Percentiles rank a stretch among this genome's conserved stretches.
These are phyloP conservation scores for Daldinia sp. DNA, from an alignment of 2,329 filamentous ascomycete species.

Conservation along the genomic window DNA sequence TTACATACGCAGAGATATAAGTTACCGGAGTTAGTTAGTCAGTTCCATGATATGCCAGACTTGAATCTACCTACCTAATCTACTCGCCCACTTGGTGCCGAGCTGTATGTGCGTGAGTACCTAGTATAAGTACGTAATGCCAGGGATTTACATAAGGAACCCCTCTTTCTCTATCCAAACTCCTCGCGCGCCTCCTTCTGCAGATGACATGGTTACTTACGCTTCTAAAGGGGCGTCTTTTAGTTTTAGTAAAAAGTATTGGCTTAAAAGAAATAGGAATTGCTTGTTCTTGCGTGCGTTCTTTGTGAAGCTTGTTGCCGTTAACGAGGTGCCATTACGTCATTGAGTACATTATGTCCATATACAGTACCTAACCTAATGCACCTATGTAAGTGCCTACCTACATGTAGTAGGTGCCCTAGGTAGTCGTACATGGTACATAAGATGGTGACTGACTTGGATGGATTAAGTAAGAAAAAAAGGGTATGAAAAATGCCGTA, in stretches of 20 bases:
- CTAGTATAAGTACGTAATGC: constrained; percentile 11
- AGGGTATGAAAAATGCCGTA: not conserved
- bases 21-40: not conserved
- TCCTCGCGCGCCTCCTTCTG: constrained; percentile 19
- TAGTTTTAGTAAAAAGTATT: not conserved
- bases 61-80: not conserved
- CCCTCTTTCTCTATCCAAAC: constrained; percentile 35
- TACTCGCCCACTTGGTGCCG: not conserved
- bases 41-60: not conserved
- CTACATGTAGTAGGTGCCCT: not conserved
- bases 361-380: not conserved
- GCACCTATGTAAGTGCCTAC: not conserved
- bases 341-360: constrained; percentile 8
- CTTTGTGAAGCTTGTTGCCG: constrained; percentile 14
- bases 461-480: constrained; percentile 3
- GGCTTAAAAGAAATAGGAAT: not conserved
- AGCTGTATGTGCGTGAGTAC: not conserved
- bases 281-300: not conserved
- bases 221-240: not conserved
- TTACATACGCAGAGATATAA: not conserved
- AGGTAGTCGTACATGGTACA: not conserved
- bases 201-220: constrained; percentile 2
- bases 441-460: not conserved
- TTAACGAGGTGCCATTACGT: constrained; percentile 24
- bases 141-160: constrained; percentile 27